Conservation (phyloP, 2,329 filamentous ascomycete genomes). For the Catunica adiposa region DNA sequence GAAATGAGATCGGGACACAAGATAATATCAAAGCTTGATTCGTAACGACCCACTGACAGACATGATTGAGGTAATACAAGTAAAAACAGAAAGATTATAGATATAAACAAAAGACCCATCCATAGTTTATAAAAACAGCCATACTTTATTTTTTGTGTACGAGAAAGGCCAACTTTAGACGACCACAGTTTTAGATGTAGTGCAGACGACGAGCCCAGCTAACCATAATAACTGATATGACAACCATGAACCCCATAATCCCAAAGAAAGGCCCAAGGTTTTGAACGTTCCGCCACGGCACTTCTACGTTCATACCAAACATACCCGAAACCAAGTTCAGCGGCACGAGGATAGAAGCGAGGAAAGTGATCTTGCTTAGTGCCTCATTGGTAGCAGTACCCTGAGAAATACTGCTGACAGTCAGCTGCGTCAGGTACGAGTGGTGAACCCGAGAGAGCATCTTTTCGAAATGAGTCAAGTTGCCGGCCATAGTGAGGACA, state of each 20-base stretch:
- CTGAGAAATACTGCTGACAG: slow-evolving; percentile 76
- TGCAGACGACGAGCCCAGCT: slow-evolving; percentile 28
- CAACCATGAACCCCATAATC: slow-evolving; percentile 36
- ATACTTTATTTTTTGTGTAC: neutral
- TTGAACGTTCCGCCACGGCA: slow-evolving; percentile 43
- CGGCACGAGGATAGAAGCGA: slow-evolving; percentile 90
- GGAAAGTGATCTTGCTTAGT: slow-evolving; percentile 84
- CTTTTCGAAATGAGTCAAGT: slow-evolving; percentile 89
- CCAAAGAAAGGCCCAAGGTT: slow-evolving; percentile 38
- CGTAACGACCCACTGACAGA: no score
- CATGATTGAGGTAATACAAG: slow-evolving; percentile 4
- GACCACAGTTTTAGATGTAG: slow-evolving; percentile 26
- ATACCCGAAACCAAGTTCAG: slow-evolving; percentile 81
- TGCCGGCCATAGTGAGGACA: slow-evolving; percentile 98
- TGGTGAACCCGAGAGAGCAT: slow-evolving; percentile 86
- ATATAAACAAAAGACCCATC: no score
- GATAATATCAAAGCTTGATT: no score
- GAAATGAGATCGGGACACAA: neutral
- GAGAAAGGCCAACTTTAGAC: no score
- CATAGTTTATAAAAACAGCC: neutral
- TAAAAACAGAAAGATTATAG: no score
- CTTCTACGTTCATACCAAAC: slow-evolving; percentile 73
- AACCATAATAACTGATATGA: slow-evolving; percentile 33
- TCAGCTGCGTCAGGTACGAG: slow-evolving; percentile 91
- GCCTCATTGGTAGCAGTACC: slow-evolving; percentile 79